Evolutionary conservation across 2,329 filamentous ascomycete species (phyloP), one percentile per base, ranked within the genome.

Genomic region (Fonsecaea multimorphosa): DNA sequence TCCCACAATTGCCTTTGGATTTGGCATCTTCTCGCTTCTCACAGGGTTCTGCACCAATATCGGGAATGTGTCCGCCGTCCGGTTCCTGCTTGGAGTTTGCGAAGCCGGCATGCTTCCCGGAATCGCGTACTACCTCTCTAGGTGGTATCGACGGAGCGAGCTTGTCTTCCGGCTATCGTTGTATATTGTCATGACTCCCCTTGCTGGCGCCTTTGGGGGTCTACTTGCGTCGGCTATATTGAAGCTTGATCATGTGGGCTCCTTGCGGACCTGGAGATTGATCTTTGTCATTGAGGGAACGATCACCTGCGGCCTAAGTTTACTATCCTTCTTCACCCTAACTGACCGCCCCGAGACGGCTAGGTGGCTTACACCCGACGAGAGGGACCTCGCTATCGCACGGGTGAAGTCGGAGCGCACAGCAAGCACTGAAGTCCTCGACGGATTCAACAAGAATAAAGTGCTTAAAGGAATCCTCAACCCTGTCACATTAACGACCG

Each of bases 51-150:
- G 89, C 12, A 71, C 86, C 27, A 81, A 83, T 63, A 81, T 85
- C 27, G 77, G 81, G 1, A 76, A 81, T 2, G 78, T 81, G 1
- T 86, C 81, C 38, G 88, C 82, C 14, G 88, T 91, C 0, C 85
- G 90, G 7, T 91, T 92, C 70, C 68, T 91, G 0, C 82, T 91
- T 0, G 87, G 87, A 12, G 52, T 71, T 14, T 72, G 70, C 58
- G 90, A 93, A 76, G 87, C 90, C 0, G 89, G 89, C 7, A 87
- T 92, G 85, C 76, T 92, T 60, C 90, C 90, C 0, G 89, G 90
- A 0, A 90, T 91, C 46, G 88, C 89, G 0, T 92, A 91, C 76
- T 92, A 91, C 72, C 53, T 73, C 14, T 70, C 65, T 2, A 52
- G 66, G 49, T 67, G 56, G 89, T 92, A 91, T 70, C 81, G 88